Conservation (phyloP, 2,329 filamentous ascomycete genomes). For the Aureobasidium sp. region DNA sequence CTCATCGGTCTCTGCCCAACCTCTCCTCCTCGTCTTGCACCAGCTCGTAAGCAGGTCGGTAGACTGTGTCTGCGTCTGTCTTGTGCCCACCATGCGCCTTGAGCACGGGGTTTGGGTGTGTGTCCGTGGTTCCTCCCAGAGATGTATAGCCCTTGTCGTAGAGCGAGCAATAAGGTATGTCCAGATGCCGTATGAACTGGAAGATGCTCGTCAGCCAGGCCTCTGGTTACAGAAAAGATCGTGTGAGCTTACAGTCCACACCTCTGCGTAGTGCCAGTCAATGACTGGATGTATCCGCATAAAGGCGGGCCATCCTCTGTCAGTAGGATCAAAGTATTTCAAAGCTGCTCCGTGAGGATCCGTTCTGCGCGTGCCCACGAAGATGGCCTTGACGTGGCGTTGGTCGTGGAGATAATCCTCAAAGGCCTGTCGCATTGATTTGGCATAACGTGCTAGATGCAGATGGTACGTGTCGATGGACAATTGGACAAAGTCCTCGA, state of each 20-base stretch:
- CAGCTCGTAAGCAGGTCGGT: constrained; percentile 69
- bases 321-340: constrained; percentile 78
- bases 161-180: constrained; percentile 75
- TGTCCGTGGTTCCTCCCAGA: constrained; percentile 84
- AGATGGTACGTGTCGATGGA: constrained; percentile 67
- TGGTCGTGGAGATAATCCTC: constrained; percentile 64
- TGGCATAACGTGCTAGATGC: constrained; percentile 63
- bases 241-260: constrained; percentile 69
- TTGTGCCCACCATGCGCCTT: constrained; percentile 28
- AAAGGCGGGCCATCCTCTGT: constrained; percentile 82
- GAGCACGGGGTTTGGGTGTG: constrained; percentile 76
- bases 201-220: constrained; percentile 7
- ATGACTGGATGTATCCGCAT: constrained; percentile 93
- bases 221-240: not conserved
- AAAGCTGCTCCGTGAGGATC: constrained; percentile 81
- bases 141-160: constrained; percentile 90
- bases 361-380: constrained; percentile 81
- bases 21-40: constrained; percentile 70
- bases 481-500: constrained; percentile 72
- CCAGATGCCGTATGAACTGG: constrained; percentile 71
- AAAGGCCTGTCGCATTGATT: constrained; percentile 77
- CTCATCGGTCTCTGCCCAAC: constrained; percentile 56
- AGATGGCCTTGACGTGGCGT: constrained; percentile 64
- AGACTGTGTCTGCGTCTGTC: constrained; percentile 37
- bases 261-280: constrained; percentile 94